Base-by-base conservation (phyloP, 2,329 filamentous ascomycete genomes). In the Botryotinia narcissicola region DNA sequence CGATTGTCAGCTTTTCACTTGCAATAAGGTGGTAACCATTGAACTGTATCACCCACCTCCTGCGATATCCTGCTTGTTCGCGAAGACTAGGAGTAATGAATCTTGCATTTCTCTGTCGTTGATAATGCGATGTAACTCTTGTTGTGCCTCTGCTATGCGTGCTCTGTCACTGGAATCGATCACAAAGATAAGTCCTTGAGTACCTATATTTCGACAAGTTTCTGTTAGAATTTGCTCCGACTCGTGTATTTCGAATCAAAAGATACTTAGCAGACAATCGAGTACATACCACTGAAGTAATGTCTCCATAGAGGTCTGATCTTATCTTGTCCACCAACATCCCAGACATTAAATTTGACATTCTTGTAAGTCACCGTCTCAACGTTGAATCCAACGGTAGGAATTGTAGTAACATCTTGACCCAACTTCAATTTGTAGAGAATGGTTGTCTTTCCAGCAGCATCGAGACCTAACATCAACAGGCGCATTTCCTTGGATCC, bases 361-460 rank as follows among this genome's bases (percentile, higher is more conserved):
- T 98, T 98, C 89, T 98, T 98, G 88, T 97, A 98, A 78, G 95
- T 97, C 80, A 98, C 95, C 7, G 94, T 97, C 88, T 98, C 95
- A 84, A 98, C 96, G 88, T 98, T 98, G 89, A 98, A 98, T 79
- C 95, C 96, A 80, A 99, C 96, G 48, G 96, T 99, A 64, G 96
- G 96, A 82, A 98, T 98, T 70, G 96, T 98, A 75, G 96, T 98
- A 80, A 98, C 95, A 82, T 97, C 95, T 87, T 98, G 94, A 84
- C 95, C 95, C 75, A 98, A 91, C 89, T 98, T 98, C 82, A 99
- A 89, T 88, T 98, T 98, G 89, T 98, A 99, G 76, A 99, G 91
- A 81, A 98, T 98, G 73, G 96, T 98, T 66, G 96, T 99, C 88
- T 99, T 99, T 87, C 96, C 96, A 78, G 96, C 96, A 78, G 96